Evolutionary conservation across 73 alveolate genomes (phyloP).

Genomic region (Effrenium voratum): DNA sequence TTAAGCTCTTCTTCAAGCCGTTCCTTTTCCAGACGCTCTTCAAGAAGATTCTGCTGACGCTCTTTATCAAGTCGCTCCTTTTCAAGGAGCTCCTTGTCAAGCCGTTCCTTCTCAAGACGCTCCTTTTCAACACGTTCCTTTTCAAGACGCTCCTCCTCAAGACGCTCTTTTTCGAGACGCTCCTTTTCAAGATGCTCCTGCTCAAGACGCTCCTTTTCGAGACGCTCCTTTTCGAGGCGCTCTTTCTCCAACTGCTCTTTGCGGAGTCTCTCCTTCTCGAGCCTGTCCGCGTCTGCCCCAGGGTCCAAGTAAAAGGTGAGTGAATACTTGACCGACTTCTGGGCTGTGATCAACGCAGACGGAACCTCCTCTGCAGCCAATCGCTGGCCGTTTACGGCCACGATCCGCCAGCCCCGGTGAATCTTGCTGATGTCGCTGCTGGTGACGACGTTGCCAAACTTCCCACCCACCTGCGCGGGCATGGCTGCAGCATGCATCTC

Average conservation of each 20-base stretch:
- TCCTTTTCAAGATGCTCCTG: not conserved
- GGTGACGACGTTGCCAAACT: constrained; percentile 67
- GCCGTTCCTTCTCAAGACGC: not conserved
- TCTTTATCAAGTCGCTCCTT: not conserved
- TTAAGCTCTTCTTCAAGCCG: not conserved
- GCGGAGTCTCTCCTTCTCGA: not conserved
- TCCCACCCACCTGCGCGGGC: constrained; percentile 61
- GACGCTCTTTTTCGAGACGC: not conserved
- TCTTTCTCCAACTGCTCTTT: not conserved
- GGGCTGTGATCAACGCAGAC: constrained; percentile 26
- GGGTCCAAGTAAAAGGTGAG: constrained; percentile 32
- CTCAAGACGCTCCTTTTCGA: not conserved
- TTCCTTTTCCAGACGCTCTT: not conserved
- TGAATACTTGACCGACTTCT: constrained; percentile 19
- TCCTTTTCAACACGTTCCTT: not conserved
- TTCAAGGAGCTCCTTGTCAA: not conserved
- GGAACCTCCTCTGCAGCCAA: constrained; percentile 50
- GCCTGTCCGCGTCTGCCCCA: not conserved
- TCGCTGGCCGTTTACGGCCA: constrained; percentile 64
- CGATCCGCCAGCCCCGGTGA: constrained; percentile 90
- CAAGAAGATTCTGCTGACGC: not conserved
- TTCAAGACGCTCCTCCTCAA: not conserved
- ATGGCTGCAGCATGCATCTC: not conserved
- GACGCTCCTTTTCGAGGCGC: not conserved
- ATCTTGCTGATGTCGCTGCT: constrained; percentile 26